phyloP scores from a whole-genome alignment of 495 filamentous ascomycete genomes.

The Terfezia boudieri region DNA sequence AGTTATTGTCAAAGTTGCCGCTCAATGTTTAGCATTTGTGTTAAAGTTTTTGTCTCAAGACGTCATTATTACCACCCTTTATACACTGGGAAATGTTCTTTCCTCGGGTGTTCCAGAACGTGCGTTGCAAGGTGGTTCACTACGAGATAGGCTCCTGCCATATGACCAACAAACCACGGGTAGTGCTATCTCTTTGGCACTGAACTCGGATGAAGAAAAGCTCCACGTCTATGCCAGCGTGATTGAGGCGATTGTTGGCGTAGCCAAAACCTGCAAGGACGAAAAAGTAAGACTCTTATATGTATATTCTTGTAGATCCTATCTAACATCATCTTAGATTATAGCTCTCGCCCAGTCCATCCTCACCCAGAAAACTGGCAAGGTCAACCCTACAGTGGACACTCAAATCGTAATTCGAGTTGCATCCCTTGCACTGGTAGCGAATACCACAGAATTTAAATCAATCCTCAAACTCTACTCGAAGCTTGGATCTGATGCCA shows the following conservation, averaged over 20 bases:
- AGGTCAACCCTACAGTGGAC: slow-evolving; percentile 54
- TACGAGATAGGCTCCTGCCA: slow-evolving; percentile 9
- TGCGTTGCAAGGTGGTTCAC: slow-evolving; percentile 11
- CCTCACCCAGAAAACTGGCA: slow-evolving; percentile 78
- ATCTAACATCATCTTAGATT: slow-evolving; percentile 25
- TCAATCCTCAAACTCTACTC: slow-evolving; percentile 64
- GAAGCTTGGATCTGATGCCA: slow-evolving; percentile 45
- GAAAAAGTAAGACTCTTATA: slow-evolving; percentile 30
- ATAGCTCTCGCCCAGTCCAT: slow-evolving; percentile 88
- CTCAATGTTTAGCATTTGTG: slow-evolving; percentile 57
- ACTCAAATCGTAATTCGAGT: slow-evolving; percentile 62
- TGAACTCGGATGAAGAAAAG: slow-evolving; percentile 51
- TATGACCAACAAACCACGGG: slow-evolving; percentile 27
- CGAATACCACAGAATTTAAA: slow-evolving; percentile 54
- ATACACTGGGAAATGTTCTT: slow-evolving; percentile 79
- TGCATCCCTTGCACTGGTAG: slow-evolving; percentile 50
- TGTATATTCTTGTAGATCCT: slow-evolving; percentile 1
- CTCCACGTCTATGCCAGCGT: slow-evolving; percentile 51
- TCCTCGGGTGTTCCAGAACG: slow-evolving; percentile 38
- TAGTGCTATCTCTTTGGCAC: slow-evolving; percentile 55
- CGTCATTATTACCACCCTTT: slow-evolving; percentile 79
- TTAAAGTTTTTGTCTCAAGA: slow-evolving; percentile 68
- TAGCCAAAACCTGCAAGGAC: slow-evolving; percentile 59
- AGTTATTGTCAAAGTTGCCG: slow-evolving; percentile 46
- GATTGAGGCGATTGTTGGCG: slow-evolving; percentile 69